These are phyloP conservation scores for Boletus albobrunnescens DNA, from an alignment of 1,284 basidiomycete genomes.

Conservation along the genomic window DNA sequence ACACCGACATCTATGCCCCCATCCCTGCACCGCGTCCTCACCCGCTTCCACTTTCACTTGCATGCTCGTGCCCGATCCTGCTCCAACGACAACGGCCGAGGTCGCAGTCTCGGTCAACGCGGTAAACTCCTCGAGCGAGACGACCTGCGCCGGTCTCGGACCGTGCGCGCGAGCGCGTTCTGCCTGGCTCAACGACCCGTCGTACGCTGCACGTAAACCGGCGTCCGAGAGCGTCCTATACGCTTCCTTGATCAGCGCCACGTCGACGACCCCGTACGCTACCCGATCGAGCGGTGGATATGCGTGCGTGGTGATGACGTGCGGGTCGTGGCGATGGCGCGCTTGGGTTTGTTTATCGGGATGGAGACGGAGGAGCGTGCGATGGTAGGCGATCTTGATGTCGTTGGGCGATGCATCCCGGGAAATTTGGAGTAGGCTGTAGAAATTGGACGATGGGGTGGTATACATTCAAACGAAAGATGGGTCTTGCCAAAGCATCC, in stretches of 20 bases:
- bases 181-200: slow-evolving; percentile 29
- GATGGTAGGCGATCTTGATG: slow-evolving; percentile 70
- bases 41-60: neutral
- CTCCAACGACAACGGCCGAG: slow-evolving; percentile 1
- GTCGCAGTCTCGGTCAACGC: slow-evolving; percentile 8
- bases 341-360: slow-evolving; percentile 56
- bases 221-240: slow-evolving; percentile 49
- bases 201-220: slow-evolving; percentile 44
- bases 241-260: slow-evolving; percentile 59
- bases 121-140: slow-evolving; percentile 70
- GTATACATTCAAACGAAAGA: no score
- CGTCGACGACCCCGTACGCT: slow-evolving; percentile 33
- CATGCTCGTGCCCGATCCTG: slow-evolving; percentile 9
- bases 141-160: slow-evolving; percentile 68
- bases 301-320: neutral
- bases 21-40: slow-evolving; percentile 29
- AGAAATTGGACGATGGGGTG: slow-evolving; percentile 40
- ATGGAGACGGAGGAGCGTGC: slow-evolving; percentile 56
- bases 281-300: neutral
- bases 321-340: neutral
- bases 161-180: slow-evolving; percentile 20
- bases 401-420: slow-evolving; percentile 43
- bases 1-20: slow-evolving; percentile 65
- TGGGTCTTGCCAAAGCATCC: no score
- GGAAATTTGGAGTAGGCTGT: slow-evolving; percentile 43